Evolutionary conservation across 163 green algal species (phyloP).

Genomic region (Volvox carteri): DNA sequence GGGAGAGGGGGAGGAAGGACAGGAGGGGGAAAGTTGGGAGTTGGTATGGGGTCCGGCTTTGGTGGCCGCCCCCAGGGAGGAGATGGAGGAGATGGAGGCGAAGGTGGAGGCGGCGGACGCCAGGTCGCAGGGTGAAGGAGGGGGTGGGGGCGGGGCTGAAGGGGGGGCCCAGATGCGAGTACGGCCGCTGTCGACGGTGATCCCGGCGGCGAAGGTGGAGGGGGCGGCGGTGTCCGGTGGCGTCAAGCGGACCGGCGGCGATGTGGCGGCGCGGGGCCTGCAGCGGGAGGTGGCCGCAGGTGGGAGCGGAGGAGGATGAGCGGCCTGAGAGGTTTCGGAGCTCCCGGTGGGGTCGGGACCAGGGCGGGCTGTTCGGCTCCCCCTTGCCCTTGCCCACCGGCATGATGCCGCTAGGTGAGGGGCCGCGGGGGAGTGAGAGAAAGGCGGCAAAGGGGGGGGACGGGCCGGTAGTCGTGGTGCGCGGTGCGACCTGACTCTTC

Average conservation of each 20-base stretch:
- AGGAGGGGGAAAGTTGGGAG: neutral
- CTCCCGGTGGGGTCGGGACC: neutral
- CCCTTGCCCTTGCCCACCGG: neutral
- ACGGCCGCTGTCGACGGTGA: neutral
- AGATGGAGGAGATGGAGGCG: constrained; percentile 38
- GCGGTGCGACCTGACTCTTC: too few species aligned
- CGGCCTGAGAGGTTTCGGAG: neutral
- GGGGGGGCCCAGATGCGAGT: neutral
- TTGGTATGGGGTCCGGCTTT: constrained; percentile 40
- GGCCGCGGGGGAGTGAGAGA: neutral
- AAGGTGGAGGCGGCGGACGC: constrained; percentile 10
- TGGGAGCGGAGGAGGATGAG: neutral
- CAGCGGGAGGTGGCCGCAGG: neutral
- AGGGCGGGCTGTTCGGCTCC: neutral
- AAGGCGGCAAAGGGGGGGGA: neutral
- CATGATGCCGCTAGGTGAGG: neutral
- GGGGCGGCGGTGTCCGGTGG: neutral
- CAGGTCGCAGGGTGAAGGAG: neutral
- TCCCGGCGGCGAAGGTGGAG: neutral
- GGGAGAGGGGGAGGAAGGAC: neutral
- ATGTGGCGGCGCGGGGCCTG: neutral
- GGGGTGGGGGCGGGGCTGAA: neutral
- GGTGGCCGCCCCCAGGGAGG: constrained; percentile 40
- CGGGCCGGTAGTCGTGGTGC: too few species aligned
- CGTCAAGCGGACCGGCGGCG: neutral